These are phyloP conservation scores for Taphrina sp. DNA, from an alignment of 1,139 yeast genomes.

Conservation along the genomic window DNA sequence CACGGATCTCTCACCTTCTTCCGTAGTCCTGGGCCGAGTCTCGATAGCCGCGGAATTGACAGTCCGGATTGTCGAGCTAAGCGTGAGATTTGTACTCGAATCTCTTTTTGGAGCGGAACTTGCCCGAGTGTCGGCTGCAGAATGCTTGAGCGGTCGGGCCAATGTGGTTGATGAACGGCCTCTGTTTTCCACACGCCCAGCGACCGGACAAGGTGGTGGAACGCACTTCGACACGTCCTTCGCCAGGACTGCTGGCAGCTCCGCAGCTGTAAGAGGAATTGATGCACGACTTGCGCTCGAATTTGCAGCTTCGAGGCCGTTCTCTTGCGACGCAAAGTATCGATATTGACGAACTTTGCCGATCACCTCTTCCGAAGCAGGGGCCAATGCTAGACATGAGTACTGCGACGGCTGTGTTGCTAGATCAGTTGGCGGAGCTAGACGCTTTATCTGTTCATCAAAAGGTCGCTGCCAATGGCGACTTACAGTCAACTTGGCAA, in stretches of 20 bases:
- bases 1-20: too few species aligned
- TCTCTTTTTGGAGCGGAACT: too few species aligned
- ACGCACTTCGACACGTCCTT: neutral
- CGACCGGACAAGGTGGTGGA: neutral
- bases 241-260: neutral
- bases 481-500: neutral
- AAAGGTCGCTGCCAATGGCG: constrained; percentile 7
- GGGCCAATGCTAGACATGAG: neutral
- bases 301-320: neutral
- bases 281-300: neutral
- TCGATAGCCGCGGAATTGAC: too few species aligned
- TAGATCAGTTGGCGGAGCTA: neutral
- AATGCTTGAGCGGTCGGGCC: too few species aligned
- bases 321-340: neutral
- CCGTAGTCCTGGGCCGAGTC: too few species aligned
- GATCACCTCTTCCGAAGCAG: constrained; percentile 6
- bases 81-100: too few species aligned
- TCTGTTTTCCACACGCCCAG: too few species aligned
- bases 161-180: too few species aligned
- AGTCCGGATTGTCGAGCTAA: too few species aligned
- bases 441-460: constrained; percentile 12
- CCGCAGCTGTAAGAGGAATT: neutral
- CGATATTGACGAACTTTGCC: constrained; percentile 5
- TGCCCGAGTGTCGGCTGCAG: too few species aligned
- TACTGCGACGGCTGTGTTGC: constrained; percentile 1